A percentile compares a stretch with the other conserved stretches of the same genome.
These are phyloP conservation scores for Kodamaea jinghongensis DNA, from an alignment of 805 yeast genomes.

Conservation along the genomic window DNA sequence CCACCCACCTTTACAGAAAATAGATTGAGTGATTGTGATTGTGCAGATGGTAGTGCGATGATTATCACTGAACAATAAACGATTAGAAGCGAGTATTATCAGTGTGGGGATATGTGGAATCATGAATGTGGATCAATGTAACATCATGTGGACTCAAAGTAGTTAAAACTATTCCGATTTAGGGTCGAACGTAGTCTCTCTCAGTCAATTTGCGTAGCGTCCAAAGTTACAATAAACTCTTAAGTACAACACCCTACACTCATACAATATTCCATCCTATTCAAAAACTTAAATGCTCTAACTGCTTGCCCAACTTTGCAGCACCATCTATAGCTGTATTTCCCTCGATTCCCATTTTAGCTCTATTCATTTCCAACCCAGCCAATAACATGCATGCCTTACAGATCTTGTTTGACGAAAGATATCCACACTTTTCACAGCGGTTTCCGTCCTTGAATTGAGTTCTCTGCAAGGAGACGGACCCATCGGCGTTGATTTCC, in stretches of 20 bases:
- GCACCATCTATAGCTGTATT: slow-evolving; percentile 58
- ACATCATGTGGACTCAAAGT: no score
- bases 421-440: slow-evolving; percentile 88
- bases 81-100: neutral
- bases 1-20: slow-evolving; percentile 53
- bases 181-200: no score
- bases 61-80: no score
- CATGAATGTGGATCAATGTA: no score
- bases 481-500: slow-evolving; percentile 61
- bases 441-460: slow-evolving; percentile 60
- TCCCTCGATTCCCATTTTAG: slow-evolving; percentile 58
- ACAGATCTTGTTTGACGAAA: slow-evolving; percentile 84
- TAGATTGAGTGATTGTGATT: neutral
- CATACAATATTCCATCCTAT: neutral
- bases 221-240: no score
- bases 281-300: slow-evolving; percentile 65
- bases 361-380: slow-evolving; percentile 75
- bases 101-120: neutral
- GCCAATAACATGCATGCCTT: slow-evolving; percentile 89
- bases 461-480: slow-evolving; percentile 43
- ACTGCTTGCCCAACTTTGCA: slow-evolving; percentile 55
- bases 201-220: no score
- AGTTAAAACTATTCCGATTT: no score
- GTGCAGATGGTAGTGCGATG: no score
- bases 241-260: no score